Evolutionary conservation across 768 basidiomycete genomes (phyloP), one percentile per base, ranked within the genome.

Genomic region (Amanita subjunquillea): DNA sequence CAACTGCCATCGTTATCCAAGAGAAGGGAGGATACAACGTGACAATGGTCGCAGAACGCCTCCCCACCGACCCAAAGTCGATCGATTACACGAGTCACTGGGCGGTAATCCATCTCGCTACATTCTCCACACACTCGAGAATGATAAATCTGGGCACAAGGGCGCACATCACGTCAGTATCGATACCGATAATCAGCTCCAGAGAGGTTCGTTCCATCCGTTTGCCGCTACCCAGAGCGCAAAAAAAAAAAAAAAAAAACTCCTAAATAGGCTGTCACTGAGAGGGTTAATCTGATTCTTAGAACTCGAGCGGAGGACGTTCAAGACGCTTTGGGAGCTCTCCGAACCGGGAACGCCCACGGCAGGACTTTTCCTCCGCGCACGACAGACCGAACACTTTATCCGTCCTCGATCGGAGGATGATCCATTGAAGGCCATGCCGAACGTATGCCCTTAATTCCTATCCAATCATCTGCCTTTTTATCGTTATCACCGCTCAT

Each of bases 121-220:
- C 2, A 2, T 20, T 29, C 27, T 37, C 45, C 34, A 22, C 12
- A 2, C 12, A 29, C 25, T n/a, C 10, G 8, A 29, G 6, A 34
- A 38, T 12, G 6, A 45, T 27, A 36, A 46, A 1, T 30, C n/a
- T 23, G 7, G 27, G 53, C n/a, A 48, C 30, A 46, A 91, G 89
- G 89, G 88, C 34, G 90, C 86, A 7, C 86, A 91, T 56, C 85
- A 89, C 72, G 79, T 90, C 43, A 81, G 78, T 43, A 73, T 73
- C 13, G 75, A 76, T 2, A 71, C 68, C 8, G 69, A 72, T 10
- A 78, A 83, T 54, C 66, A 63, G 2, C 67, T 69, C n/a, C 76
- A 82, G 58, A 77, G 77, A 59, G 69, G 87, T 85, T 48, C 55
- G 70, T 42, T 29, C 15, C 6, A 3, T 29, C 1, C 17, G 17